phyloP scores from a whole-genome alignment of 306 rosid species.

The Vigna mungo region DNA sequence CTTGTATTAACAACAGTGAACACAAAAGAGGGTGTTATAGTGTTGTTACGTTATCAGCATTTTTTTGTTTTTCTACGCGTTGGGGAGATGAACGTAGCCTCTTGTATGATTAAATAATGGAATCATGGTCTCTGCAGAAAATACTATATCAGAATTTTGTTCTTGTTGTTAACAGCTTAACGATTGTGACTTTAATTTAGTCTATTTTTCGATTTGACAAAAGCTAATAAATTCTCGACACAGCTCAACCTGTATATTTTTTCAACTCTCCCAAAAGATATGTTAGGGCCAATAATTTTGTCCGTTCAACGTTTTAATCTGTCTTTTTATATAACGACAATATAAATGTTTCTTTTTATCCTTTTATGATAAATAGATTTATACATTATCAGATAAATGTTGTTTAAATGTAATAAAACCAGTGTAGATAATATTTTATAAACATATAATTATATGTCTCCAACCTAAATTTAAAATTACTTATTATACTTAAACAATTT shows the following conservation, averaged over 20 bases:
- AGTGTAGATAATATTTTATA: too few species aligned
- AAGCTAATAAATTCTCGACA: background rate
- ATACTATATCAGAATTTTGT: background rate
- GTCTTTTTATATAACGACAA: background rate
- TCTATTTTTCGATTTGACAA: background rate
- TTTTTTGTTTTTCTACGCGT: background rate
- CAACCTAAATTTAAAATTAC: too few species aligned
- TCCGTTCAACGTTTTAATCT: background rate
- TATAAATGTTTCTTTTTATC: background rate
- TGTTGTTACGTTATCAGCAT: background rate
- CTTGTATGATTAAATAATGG: constrained; percentile 20
- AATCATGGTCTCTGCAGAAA: constrained; percentile 23
- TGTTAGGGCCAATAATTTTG: background rate
- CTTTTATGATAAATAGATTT: too few species aligned
- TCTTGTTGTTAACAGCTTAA: constrained; percentile 24
- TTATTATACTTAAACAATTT: too few species aligned
- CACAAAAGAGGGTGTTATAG: background rate
- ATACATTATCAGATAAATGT: too few species aligned
- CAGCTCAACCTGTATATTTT: background rate
- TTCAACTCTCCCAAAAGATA: background rate
- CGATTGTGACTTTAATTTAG: constrained; percentile 26
- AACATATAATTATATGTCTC: too few species aligned
- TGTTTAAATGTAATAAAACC: too few species aligned
- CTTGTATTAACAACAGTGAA: constrained; percentile 25
- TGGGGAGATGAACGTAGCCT: constrained; percentile 45